These are phyloP conservation scores for Penicillium cataractarum DNA, from an alignment of 495 filamentous ascomycete genomes.

Conservation along the genomic window DNA sequence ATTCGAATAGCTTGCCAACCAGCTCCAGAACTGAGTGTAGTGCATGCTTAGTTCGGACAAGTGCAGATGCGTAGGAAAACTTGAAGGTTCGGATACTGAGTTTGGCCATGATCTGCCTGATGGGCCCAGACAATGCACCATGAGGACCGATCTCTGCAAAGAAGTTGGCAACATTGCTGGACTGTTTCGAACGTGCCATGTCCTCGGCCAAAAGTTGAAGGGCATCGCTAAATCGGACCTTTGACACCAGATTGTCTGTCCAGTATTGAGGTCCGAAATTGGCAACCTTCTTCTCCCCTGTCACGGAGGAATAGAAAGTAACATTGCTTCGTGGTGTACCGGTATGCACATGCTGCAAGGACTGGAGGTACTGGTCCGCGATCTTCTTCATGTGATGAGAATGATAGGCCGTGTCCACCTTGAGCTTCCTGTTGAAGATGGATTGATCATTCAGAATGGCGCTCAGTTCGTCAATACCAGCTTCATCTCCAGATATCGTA, in stretches of 20 bases:
- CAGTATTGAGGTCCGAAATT: conserved; percentile 16
- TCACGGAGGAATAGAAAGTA: conserved; percentile 16
- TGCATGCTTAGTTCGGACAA: conserved; percentile 1
- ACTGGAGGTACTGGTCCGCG: conserved; percentile 24
- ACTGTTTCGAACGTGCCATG: conserved; percentile 2
- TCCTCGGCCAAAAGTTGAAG: conserved; percentile 12
- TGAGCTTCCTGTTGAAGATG: conserved; percentile 18
- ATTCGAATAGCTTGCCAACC: neutral
- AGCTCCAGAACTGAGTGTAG: neutral
- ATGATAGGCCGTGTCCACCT: conserved; percentile 30
- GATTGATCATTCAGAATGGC: conserved; percentile 6
- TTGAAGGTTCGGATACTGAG: neutral
- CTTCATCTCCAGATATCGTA: conserved; percentile 4
- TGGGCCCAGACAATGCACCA: conserved; percentile 37
- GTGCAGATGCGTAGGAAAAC: conserved; percentile 1
- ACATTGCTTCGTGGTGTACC: neutral
- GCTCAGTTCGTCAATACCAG: conserved; percentile 24
- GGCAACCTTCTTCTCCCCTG: neutral
- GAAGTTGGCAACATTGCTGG: conserved; percentile 15
- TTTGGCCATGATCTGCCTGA: conserved; percentile 19
- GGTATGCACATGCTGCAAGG: conserved; percentile 3
- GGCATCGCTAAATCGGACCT: conserved; percentile 37
- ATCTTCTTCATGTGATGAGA: conserved; percentile 35
- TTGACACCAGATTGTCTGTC: conserved; percentile 22
- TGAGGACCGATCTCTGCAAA: conserved; percentile 55